Conservation (phyloP, 2,329 filamentous ascomycete genomes). For the Botrytis sinoallii region DNA sequence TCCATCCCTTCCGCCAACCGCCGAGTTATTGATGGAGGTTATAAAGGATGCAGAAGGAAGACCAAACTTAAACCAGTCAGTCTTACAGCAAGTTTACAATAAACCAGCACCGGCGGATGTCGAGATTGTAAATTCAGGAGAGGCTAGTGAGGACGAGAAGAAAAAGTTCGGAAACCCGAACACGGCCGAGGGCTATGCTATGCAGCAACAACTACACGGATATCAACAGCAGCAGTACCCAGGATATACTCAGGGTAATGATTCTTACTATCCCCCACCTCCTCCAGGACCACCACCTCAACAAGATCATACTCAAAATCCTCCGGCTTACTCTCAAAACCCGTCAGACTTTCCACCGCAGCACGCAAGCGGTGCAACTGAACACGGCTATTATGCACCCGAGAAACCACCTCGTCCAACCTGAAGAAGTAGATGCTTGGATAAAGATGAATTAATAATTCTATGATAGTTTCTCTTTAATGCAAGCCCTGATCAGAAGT, state of each 20-base stretch:
- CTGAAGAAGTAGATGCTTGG: background rate
- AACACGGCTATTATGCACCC: slow-evolving; percentile 19
- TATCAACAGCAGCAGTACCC: slow-evolving; percentile 1
- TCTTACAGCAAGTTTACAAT: slow-evolving; percentile 35
- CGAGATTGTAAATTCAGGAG: slow-evolving; percentile 17
- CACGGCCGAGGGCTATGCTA: slow-evolving; percentile 12
- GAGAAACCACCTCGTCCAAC: slow-evolving; percentile 13
- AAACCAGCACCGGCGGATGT: slow-evolving; percentile 18
- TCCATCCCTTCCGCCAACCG: slow-evolving; percentile 28
- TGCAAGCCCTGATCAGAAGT: background rate
- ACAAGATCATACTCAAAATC: background rate
- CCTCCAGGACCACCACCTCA: slow-evolving; percentile 3
- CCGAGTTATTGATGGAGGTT: slow-evolving; percentile 57
- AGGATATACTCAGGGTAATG: slow-evolving; percentile 5
- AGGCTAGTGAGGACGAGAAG: slow-evolving; percentile 20
- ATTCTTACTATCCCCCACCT: slow-evolving; percentile 14
- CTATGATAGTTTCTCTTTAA: background rate
- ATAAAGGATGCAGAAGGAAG: slow-evolving; percentile 84
- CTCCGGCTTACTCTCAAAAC: background rate
- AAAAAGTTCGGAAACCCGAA: slow-evolving; percentile 20
- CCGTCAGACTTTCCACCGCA: slow-evolving; percentile 2
- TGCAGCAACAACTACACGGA: slow-evolving; percentile 10
- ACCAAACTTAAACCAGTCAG: slow-evolving; percentile 56
- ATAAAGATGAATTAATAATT: background rate
- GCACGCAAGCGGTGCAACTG: background rate